Evolutionary conservation across 768 basidiomycete genomes (phyloP), one percentile per base, ranked within the genome.

Genomic region (Tylopilus rubrobrunneus): DNA sequence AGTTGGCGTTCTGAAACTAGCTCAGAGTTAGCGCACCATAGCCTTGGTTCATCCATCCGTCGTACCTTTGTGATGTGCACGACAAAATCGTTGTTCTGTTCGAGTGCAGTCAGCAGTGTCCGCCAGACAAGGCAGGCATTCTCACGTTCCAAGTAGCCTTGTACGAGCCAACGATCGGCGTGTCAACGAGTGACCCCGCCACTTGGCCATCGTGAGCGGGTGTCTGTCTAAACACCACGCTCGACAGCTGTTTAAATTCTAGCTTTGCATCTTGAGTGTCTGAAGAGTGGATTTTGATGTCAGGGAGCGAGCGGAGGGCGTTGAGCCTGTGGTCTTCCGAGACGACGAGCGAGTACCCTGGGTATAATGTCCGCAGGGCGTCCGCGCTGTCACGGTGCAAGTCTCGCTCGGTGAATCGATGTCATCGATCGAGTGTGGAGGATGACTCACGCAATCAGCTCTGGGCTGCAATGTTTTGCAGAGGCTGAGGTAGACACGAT

Each of bases 71-170:
- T 63, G 17, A 74, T 61, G 62, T 83, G 81, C 34, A 86, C 66
- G 31, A 84, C 60, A 57, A 82, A 89, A 39, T 84, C 79, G 49
- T 74, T 75, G 60, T 74, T 70, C 85, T 86, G 60, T 28, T 50
- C 48, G 1, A 47, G 25, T 7, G 12, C 4, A 11, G 17, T 58
- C 0, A 66, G 49, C 48, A n/a, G 47, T 41, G 53, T 33, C 28
- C 31, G 25, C 43, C 8, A 15, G 19, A 44, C 7, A 21, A 39
- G 37, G 19, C 31, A 42, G 12, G 7, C 14, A 19, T 65, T 5
- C 79, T 65, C 59, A 83, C 86, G 55, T 82, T 74, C 86, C 86
- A 89, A 9, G 72, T 68, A 1, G 83, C 57, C 31, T 71, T 71
- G 65, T 85, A 85, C 3, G 76, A 73, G 17, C 83, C 85, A 55